phyloP scores from a whole-genome alignment of 345 rosid genomes.

The Cardamine occulta region DNA sequence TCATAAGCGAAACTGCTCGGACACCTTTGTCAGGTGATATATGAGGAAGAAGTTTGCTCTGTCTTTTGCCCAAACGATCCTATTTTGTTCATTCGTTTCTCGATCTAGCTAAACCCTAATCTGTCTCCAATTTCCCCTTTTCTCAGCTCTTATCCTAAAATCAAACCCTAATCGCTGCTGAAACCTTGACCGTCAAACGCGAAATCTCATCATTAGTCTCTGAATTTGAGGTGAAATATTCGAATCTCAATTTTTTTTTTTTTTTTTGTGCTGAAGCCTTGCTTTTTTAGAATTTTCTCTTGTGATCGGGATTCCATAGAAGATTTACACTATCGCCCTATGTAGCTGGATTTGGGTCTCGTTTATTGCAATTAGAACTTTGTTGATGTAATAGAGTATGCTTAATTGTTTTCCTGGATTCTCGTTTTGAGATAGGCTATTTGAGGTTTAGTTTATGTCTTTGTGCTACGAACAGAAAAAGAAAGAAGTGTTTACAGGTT shows the following conservation, averaged over 20 bases:
- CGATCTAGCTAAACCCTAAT: constrained; percentile 32
- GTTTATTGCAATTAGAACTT: neutral
- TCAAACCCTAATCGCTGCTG: constrained; percentile 12
- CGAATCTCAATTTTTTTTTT: constrained; percentile 8
- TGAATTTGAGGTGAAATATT: constrained; percentile 24
- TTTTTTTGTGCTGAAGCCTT: neutral
- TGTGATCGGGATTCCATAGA: constrained; percentile 17
- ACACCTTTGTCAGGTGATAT: neutral
- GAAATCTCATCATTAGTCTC: constrained; percentile 14
- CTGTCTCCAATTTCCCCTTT: neutral
- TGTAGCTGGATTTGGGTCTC: neutral
- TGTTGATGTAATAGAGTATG: constrained; percentile 4
- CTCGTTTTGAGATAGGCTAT: neutral
- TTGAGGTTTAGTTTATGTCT: constrained; percentile 20
- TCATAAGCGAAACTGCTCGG: constrained; percentile 5
- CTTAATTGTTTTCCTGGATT: constrained; percentile 14
- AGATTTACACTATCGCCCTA: neutral
- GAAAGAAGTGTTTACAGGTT: neutral
- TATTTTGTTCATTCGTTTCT: neutral
- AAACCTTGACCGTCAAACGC: constrained; percentile 15
- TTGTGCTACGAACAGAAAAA: neutral
- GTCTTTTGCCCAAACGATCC: constrained; percentile 10
- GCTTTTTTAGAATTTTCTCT: constrained; percentile 9
- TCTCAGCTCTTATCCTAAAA: neutral
- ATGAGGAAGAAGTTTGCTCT: neutral